Conservation (phyloP, 2,329 filamentous ascomycete genomes). For the Calonectria honghensis region DNA sequence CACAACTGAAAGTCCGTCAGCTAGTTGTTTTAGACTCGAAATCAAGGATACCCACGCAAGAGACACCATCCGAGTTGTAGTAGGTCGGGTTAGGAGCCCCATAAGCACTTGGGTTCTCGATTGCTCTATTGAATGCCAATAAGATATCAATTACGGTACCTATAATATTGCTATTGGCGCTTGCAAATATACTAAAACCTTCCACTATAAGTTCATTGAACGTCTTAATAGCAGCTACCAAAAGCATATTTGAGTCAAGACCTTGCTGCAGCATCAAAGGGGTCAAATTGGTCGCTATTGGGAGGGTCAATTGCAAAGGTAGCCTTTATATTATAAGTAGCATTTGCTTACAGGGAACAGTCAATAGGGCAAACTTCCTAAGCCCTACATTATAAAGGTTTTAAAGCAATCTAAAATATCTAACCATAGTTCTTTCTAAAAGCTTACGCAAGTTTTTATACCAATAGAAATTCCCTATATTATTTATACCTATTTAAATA, state of each 20-base stretch:
- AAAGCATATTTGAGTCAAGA: conserved; percentile 51
- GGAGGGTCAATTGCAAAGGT: background rate
- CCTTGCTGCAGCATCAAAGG: conserved; percentile 58
- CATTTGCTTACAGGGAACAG: conserved; percentile 68
- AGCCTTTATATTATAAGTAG: fast-evolving
- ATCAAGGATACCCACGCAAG: conserved; percentile 56
- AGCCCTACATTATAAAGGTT: conserved; percentile 71
- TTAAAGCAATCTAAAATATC: conserved; percentile 64
- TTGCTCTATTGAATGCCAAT: conserved; percentile 63
- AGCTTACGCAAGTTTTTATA: conserved; percentile 56
- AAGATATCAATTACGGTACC: conserved; percentile 64
- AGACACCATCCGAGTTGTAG: conserved; percentile 63
- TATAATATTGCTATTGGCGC: conserved; percentile 58
- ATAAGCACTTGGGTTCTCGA: conserved; percentile 64
- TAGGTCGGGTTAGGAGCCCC: conserved; percentile 66
- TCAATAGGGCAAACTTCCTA: conserved; percentile 76
- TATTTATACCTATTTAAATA: conserved; percentile 74
- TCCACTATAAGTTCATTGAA: conserved; percentile 62
- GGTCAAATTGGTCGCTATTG: conserved; percentile 62
- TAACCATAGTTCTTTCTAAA: conserved; percentile 62
- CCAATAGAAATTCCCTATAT: conserved; percentile 70
- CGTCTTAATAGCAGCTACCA: conserved; percentile 60
- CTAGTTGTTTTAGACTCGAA: fast-evolving
- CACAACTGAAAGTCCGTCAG: conserved; percentile 58
- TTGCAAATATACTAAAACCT: conserved; percentile 58